These are phyloP conservation scores for Ophiocordyceps australis DNA, from an alignment of 2,329 filamentous ascomycete genomes.

Conservation along the genomic window DNA sequence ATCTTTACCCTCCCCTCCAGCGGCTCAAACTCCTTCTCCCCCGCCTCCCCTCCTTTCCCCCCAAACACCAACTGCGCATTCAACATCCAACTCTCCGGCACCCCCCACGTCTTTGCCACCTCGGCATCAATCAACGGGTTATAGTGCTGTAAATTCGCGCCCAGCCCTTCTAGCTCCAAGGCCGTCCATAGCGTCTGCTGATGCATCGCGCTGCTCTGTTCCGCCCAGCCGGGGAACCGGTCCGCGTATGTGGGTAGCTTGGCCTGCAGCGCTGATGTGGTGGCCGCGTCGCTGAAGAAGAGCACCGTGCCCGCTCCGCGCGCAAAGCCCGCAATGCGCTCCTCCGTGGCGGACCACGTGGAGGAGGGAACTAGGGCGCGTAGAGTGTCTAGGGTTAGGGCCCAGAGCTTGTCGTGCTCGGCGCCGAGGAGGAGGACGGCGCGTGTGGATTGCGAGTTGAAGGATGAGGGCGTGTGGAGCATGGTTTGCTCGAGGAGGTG, in stretches of 20 bases:
- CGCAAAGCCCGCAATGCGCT: constrained; percentile 38
- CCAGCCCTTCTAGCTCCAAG: constrained; percentile 67
- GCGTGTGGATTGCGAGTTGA: constrained; percentile 79
- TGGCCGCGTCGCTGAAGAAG: constrained; percentile 66
- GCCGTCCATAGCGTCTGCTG: constrained; percentile 69
- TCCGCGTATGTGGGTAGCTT: constrained; percentile 60
- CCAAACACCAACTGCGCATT: constrained; percentile 78
- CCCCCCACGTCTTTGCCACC: constrained; percentile 48
- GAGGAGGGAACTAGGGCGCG: constrained; percentile 43
- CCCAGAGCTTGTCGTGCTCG: constrained; percentile 83
- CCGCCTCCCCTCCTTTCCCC: constrained; percentile 33
- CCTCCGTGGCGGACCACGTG: constrained; percentile 32
- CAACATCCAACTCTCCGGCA: constrained; percentile 58
- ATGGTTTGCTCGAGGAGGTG: constrained; percentile 48
- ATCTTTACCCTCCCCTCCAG: constrained; percentile 51
- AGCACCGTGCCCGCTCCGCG: constrained; percentile 65
- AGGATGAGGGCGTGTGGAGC: constrained; percentile 56
- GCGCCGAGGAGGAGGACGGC: constrained; percentile 60
- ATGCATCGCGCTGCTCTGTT: constrained; percentile 61
- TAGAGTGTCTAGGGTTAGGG: constrained; percentile 38
- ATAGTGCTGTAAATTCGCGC: constrained; percentile 86
- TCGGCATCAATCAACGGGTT: constrained; percentile 68
- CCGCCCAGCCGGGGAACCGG: constrained; percentile 60
- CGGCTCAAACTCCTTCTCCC: constrained; percentile 47
- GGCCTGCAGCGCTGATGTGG: constrained; percentile 46